Percentiles rank a stretch among this genome's conserved stretches.
These are phyloP conservation scores for Cynara cardunculus DNA, from an alignment of 129 eudicot genomes.

Conservation along the genomic window DNA sequence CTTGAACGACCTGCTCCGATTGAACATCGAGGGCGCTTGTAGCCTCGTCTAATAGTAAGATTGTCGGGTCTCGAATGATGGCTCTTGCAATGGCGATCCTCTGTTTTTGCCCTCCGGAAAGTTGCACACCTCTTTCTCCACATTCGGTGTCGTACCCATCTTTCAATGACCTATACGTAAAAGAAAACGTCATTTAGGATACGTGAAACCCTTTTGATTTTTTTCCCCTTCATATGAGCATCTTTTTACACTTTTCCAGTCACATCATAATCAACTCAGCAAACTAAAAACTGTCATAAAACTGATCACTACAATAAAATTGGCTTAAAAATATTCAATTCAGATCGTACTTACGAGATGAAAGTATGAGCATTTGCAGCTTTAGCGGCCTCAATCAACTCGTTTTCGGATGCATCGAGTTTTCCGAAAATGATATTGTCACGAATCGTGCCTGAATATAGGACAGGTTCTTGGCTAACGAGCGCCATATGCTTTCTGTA, in stretches of 20 bases:
- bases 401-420: conserved; percentile 78
- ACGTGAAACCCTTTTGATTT: neutral
- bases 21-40: conserved; percentile 90
- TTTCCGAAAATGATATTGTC: conserved; percentile 76
- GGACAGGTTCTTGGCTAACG: conserved; percentile 91
- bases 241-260: too few species aligned
- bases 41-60: conserved; percentile 75
- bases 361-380: conserved; percentile 96
- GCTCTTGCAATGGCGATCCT: conserved; percentile 85
- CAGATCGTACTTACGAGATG: conserved; percentile 61
- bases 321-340: neutral
- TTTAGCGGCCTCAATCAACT: conserved; percentile 72
- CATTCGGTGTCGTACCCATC: conserved; percentile 88
- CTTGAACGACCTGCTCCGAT: conserved; percentile 83
- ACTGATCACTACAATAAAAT: neutral
- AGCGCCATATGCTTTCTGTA: conserved; percentile 80
- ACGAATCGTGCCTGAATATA: conserved; percentile 71
- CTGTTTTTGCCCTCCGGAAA: conserved; percentile 95
- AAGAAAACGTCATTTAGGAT: neutral
- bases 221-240: too few species aligned
- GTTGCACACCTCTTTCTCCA: conserved; percentile 87
- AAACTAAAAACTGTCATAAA: too few species aligned
- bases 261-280: neutral
- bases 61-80: conserved; percentile 59
- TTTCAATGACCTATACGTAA: conserved; percentile 49